Evolutionary conservation across 768 basidiomycete species (phyloP).

Genomic region (Dentipellis sp.): DNA sequence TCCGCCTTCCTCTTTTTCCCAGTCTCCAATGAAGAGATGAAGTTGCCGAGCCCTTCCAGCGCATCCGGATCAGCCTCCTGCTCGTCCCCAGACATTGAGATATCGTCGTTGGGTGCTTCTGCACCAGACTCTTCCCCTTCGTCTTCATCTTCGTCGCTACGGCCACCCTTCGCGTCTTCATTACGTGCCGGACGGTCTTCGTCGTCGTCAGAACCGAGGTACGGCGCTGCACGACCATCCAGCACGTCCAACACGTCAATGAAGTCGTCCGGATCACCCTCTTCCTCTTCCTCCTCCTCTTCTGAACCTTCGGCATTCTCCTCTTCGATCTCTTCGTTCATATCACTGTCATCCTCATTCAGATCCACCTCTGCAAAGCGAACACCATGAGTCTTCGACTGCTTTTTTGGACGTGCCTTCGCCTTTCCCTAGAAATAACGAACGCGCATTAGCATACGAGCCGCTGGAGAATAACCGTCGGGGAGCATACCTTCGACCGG

Average conservation of each 20-base stretch:
- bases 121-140: slow-evolving; percentile 37
- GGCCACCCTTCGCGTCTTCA: slow-evolving; percentile 19
- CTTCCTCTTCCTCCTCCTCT: slow-evolving; percentile 25
- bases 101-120: slow-evolving; percentile 26
- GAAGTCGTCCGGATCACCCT: slow-evolving; percentile 17
- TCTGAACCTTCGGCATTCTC: slow-evolving; percentile 28
- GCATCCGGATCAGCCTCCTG: slow-evolving; percentile 46
- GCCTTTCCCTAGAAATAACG: slow-evolving; percentile 14
- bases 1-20: slow-evolving; percentile 58
- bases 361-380: slow-evolving; percentile 53
- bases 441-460: neutral
- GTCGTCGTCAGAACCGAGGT: slow-evolving; percentile 25
- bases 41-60: slow-evolving; percentile 59
- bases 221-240: slow-evolving; percentile 14
- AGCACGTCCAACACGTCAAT: slow-evolving; percentile 19
- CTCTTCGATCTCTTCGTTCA: slow-evolving; percentile 22
- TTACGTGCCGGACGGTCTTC: neutral
- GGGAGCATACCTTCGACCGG: slow-evolving; percentile 24
- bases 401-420: slow-evolving; percentile 17
- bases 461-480: slow-evolving; percentile 1
- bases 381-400: slow-evolving; percentile 23
- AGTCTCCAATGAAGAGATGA: slow-evolving; percentile 60
- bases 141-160: slow-evolving; percentile 29
- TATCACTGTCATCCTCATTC: slow-evolving; percentile 40
- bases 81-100: slow-evolving; percentile 28